Percentiles rank a stretch among this genome's conserved stretches.
These are phyloP conservation scores for Cladosporium sphaerospermum DNA, from an alignment of 2,329 filamentous ascomycete genomes.

Conservation along the genomic window DNA sequence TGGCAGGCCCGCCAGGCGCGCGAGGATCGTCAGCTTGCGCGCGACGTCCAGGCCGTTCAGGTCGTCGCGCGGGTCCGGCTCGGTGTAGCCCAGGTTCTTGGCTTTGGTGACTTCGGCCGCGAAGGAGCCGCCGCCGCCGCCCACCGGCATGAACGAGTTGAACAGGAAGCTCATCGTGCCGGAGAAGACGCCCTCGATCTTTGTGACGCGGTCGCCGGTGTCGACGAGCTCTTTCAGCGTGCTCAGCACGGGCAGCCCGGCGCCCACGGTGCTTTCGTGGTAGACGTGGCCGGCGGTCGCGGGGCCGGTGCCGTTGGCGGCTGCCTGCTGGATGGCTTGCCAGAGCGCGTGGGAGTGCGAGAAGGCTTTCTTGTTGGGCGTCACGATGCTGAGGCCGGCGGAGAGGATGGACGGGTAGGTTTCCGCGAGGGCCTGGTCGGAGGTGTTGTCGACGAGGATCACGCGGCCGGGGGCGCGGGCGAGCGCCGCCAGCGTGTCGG, in stretches of 20 bases:
- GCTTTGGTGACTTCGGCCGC: constrained; percentile 87
- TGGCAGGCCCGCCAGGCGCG: constrained; percentile 72
- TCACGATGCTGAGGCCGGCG: constrained; percentile 83
- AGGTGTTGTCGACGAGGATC: constrained; percentile 92
- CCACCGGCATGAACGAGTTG: constrained; percentile 87
- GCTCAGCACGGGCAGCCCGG: constrained; percentile 86
- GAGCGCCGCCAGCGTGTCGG: constrained; percentile 71
- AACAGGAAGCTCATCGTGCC: constrained; percentile 98
- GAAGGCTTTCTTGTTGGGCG: constrained; percentile 98
- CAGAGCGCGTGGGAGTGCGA: constrained; percentile 74
- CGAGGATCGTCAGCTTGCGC: constrained; percentile 92
- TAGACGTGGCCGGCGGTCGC: constrained; percentile 66
- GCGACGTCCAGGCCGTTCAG: constrained; percentile 86
- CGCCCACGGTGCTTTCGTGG: constrained; percentile 92
- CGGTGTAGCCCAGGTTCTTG: constrained; percentile 86
- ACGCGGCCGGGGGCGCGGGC: constrained; percentile 69
- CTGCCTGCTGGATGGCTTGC: constrained; percentile 76
- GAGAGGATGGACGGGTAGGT: constrained; percentile 75
- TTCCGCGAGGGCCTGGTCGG: constrained; percentile 76
- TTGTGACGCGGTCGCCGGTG: constrained; percentile 84
- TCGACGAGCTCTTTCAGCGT: constrained; percentile 91
- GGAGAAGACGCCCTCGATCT: constrained; percentile 95
- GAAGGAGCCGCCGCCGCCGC: constrained; percentile 72
- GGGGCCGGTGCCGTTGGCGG: constrained; percentile 52
- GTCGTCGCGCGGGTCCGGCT: constrained; percentile 81